Base-by-base conservation (phyloP, 176 grass and related monocot species). In the Eleusine coracana region DNA sequence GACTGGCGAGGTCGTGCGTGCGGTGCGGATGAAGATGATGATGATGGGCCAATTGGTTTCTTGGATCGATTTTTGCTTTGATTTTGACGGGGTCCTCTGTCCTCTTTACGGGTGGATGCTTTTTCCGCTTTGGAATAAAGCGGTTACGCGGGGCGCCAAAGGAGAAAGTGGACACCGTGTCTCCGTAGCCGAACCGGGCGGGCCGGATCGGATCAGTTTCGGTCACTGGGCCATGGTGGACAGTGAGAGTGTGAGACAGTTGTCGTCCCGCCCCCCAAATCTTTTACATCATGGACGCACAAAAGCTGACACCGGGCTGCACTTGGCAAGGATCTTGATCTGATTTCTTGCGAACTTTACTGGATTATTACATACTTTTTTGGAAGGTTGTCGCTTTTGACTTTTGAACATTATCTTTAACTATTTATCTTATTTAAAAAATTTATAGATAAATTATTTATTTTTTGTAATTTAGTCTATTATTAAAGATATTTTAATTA, bases 111-210 rank as follows among this genome's bases (percentile, higher is more conserved):
- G 21, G 56, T 12, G 80, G 88, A 52, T 65, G 79, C 75, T 70
- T 83, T 87, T 75, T 75, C 69, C 14, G 74, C 84, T 87, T 79
- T 87, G 75, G 84, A 90, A 86, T 90, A 83, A 90, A 90, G 82
- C 15, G 5, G 27, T 18, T 18, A 66, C 31, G 29, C 8, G 52
- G 52, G 34, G 15, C 38, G 40, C 60, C 28, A 69, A 80, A 75
- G 31, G 85, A 29, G 37, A 39, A 34, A 59, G 7, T 2, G 7
- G 34, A 4, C 17, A 3, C 1, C 1, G 27, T 17, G 68, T 68
- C 60, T 70, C 15, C 60, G 68, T 54, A 41, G 54, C n/a, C 80
- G 60, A 37, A 49, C 13, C 14, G 23, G 15, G 7, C 71, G 28
- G 70, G 8, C 5, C 45, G 54, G 74, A 78, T 71, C 29, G 29